Base-by-base conservation (phyloP, 2,329 filamentous ascomycete genomes). In the Pseudohalonectria lignicola region DNA sequence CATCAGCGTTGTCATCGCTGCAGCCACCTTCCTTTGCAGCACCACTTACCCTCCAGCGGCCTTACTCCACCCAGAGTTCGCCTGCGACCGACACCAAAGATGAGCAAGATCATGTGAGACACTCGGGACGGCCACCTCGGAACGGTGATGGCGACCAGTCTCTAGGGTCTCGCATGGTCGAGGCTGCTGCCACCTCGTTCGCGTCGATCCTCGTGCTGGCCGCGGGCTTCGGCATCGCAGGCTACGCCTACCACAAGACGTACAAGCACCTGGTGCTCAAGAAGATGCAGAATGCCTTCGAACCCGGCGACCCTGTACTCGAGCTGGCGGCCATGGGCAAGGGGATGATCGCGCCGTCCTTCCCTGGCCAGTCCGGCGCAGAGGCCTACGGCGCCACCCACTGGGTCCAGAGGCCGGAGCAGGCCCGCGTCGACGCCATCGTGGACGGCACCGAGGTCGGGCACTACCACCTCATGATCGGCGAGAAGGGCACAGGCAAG, bases 401-500 rank as follows among this genome's bases (percentile, higher is more conserved):
- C 50, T 95, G 92, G 92, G 78, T 96, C 36, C 61, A 74, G 45
- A 79, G 90, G 20, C 77, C 82, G 12, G 90, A 98, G 63, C 92
- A 98, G 56, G 57, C 64, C 4, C 76, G 71, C 42, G 80, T 98
- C 44, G 82, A 98, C 56, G 66, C 63, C n/a, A 95, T 98, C 46
- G 74, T 98, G 18, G 63, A 71, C 34, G 92, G 92, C 1, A 61
- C 68, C 3, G 68, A 76, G 20, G 67, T 67, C 33, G 92, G 92
- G 10, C 87, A 93, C 53, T 98, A 98, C 53, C 85, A 92, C 58
- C 71, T 98, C 2, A 67, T 98, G 3, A 78, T 96, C 34, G 92
- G 92, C 32, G 92, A 96, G 54, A 96, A 98, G 62, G 92, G 92
- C 5, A 93, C 86, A 0, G 92, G 92, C 6, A 98, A 98, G 66